Percentiles rank a stretch among this genome's conserved stretches.
Evolutionary conservation across 163 green algal genomes (phyloP).

Genomic region (Chlorella variabilis): DNA sequence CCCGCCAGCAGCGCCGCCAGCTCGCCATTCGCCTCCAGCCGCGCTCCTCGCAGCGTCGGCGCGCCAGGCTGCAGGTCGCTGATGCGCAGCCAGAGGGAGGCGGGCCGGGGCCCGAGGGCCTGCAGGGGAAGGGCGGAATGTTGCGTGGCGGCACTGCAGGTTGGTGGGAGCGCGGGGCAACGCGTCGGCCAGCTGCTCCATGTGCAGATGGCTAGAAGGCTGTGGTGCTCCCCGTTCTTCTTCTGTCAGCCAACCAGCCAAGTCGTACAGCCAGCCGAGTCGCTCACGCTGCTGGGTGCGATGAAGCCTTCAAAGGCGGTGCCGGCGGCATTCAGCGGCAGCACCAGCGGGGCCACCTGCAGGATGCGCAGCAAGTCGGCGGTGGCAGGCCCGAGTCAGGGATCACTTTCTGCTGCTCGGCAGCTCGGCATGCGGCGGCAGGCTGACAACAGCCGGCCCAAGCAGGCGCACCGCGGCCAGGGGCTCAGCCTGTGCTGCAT

Average conservation of each 20-base stretch:
- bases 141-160: neutral
- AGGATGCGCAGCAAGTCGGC: neutral
- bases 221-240: too few relatives aligned
- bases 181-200: too few relatives aligned
- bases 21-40: conserved; percentile 21
- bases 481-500: neutral
- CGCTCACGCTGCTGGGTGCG: neutral
- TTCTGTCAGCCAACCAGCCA: too few relatives aligned
- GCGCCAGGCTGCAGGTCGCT: neutral
- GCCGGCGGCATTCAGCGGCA: conserved; percentile 22
- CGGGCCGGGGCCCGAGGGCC: neutral
- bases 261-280: too few relatives aligned
- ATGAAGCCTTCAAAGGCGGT: conserved; percentile 35
- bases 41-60: neutral
- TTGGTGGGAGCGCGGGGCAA: too few relatives aligned
- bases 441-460: neutral
- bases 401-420: conserved; percentile 6
- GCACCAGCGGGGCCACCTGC: conserved; percentile 35
- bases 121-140: neutral
- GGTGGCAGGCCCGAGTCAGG: neutral
- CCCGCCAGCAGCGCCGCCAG: conserved; percentile 18
- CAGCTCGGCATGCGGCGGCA: too few relatives aligned
- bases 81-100: conserved; percentile 33
- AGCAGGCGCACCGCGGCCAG: neutral
- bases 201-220: too few relatives aligned